Conservation (phyloP, 768 basidiomycete species). For the Russula dissimulans region DNA sequence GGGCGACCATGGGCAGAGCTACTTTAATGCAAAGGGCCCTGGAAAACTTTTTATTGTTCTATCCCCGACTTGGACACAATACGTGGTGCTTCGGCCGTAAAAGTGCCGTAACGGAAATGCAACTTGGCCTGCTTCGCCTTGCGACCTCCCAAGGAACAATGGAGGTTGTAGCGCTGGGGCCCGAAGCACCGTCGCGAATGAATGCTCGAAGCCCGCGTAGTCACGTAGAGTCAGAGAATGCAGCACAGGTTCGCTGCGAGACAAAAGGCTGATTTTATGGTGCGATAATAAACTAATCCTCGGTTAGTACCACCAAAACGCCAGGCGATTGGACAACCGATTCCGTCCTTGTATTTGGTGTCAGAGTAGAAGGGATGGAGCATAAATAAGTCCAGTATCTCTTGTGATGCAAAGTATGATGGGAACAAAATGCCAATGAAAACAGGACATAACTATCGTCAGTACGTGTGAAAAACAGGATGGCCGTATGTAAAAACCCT, state of each 20-base stretch:
- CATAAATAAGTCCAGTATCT: neutral
- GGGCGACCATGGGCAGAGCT: neutral
- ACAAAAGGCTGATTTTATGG: neutral
- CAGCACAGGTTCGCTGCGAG: neutral
- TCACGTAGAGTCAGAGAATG: neutral
- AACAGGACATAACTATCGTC: neutral
- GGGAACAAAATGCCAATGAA: neutral
- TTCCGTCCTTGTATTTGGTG: neutral
- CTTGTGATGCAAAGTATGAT: neutral
- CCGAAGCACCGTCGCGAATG: too few relatives aligned
- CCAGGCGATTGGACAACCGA: neutral
- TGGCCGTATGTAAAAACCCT: neutral
- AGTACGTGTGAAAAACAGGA: neutral
- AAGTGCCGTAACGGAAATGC: neutral
- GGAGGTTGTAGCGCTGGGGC: too few relatives aligned
- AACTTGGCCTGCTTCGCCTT: too few relatives aligned
- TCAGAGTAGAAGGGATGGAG: neutral
- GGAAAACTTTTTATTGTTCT: neutral
- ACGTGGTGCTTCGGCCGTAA: neutral
- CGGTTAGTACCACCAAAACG: neutral
- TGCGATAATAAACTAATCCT: neutral
- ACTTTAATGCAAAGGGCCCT: neutral
- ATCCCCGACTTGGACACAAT: neutral
- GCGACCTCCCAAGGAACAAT: too few relatives aligned
- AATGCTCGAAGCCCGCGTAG: neutral